These are phyloP conservation scores for Penicillium longicatenatum DNA, from an alignment of 495 filamentous ascomycete species.

Conservation along the genomic window DNA sequence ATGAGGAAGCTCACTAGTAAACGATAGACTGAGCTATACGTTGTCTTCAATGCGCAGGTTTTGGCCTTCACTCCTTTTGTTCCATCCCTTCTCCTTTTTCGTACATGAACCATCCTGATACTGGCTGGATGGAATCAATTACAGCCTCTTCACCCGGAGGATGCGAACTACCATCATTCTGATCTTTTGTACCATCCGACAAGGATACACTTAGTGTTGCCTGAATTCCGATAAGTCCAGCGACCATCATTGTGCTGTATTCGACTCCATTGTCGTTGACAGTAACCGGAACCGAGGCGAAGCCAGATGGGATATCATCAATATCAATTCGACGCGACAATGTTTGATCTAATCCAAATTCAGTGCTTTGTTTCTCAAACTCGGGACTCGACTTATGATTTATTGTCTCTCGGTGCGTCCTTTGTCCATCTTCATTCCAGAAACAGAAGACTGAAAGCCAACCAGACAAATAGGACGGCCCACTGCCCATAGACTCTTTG, in stretches of 20 bases:
- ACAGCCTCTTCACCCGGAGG: slow-evolving; percentile 5
- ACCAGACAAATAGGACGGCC: slow-evolving; percentile 34
- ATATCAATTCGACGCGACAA: neutral
- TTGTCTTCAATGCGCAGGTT: no score
- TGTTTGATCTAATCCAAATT: neutral
- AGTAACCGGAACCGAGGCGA: neutral
- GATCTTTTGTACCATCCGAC: neutral
- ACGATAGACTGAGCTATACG: no score
- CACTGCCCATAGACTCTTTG: slow-evolving; percentile 20
- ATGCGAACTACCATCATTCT: neutral
- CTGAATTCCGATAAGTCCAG: slow-evolving; percentile 33
- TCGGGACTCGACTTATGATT: neutral
- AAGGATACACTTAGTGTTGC: slow-evolving; percentile 19
- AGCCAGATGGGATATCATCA: neutral
- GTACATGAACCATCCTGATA: slow-evolving; percentile 41
- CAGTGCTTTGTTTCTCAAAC: neutral
- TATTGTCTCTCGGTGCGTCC: slow-evolving; percentile 12
- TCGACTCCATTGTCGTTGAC: slow-evolving; percentile 25
- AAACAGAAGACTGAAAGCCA: slow-evolving; percentile 54
- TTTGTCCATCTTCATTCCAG: slow-evolving; percentile 42
- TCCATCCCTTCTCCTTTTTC: slow-evolving; percentile 1
- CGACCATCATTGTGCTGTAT: slow-evolving; percentile 30
- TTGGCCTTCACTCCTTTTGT: no score
- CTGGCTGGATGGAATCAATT: slow-evolving; percentile 29
- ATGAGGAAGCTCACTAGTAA: no score